Conservation (phyloP, 345 rosid genomes). For the Melaleuca quinquenervia region DNA sequence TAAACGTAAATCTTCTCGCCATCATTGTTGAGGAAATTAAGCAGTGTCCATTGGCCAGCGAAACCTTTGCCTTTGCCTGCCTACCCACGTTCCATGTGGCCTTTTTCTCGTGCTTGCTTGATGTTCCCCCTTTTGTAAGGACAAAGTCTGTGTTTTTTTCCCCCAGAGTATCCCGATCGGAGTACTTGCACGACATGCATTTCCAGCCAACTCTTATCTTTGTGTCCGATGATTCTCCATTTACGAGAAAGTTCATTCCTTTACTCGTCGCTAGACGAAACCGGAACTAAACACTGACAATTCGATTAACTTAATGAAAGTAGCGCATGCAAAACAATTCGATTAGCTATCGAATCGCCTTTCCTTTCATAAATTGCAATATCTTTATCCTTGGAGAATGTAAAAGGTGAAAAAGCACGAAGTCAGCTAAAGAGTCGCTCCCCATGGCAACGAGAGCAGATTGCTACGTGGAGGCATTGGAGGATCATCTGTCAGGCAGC, state of each 20-base stretch:
- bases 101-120: background rate
- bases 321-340: background rate
- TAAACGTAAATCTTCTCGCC: background rate
- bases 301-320: background rate
- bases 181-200: background rate
- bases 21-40: background rate
- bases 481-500: background rate
- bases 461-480: background rate
- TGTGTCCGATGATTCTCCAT: background rate
- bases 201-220: background rate
- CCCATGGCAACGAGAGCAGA: background rate
- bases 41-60: background rate
- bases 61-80: background rate
- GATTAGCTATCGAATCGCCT: background rate
- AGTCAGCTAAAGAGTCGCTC: background rate
- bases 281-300: background rate
- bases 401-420: background rate
- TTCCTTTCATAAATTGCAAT: background rate
- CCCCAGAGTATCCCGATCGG: background rate
- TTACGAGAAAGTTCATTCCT: background rate
- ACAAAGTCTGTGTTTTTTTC: background rate
- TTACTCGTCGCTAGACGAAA: too few relatives aligned
- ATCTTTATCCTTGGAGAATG: background rate
- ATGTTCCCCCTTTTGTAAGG: background rate
- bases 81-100: background rate